These are phyloP conservation scores for Ceratobasidium sp. DNA, from an alignment of 1,284 basidiomycete genomes.

Conservation along the genomic window DNA sequence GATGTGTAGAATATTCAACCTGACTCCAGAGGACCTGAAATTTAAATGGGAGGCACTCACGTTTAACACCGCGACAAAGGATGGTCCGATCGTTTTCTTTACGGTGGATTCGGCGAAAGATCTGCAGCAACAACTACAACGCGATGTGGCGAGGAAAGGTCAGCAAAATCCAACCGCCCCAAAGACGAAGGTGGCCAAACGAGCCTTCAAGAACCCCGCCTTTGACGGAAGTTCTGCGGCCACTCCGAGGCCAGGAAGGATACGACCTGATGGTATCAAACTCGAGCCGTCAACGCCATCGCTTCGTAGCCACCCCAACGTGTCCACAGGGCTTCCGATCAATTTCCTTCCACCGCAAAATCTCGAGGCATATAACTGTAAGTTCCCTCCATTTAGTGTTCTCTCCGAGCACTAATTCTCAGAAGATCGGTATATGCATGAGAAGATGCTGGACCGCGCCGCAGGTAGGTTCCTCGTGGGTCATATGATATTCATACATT, in stretches of 20 bases:
- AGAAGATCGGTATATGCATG: slow-evolving; percentile 92
- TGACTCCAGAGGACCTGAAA: slow-evolving; percentile 69
- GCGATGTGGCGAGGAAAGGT: slow-evolving; percentile 62
- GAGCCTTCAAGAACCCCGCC: slow-evolving; percentile 3
- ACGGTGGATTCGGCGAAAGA: slow-evolving; percentile 59
- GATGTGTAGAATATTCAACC: slow-evolving; percentile 74
- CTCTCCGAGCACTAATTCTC: slow-evolving; percentile 22
- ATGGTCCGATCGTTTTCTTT: slow-evolving; percentile 50
- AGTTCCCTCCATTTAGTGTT: not conserved
- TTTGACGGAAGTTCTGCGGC: slow-evolving; percentile 1
- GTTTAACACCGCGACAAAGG: slow-evolving; percentile 62
- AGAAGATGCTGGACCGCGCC: slow-evolving; percentile 85
- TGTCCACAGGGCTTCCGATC: slow-evolving; percentile 63
- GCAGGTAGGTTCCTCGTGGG: slow-evolving; percentile 67
- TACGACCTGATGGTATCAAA: slow-evolving; percentile 11
- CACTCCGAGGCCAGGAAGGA: not conserved
- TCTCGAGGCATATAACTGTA: slow-evolving; percentile 64
- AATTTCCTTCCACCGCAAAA: slow-evolving; percentile 62
- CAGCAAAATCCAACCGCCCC: slow-evolving; percentile 30
- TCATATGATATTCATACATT: not conserved
- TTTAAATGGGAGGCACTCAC: slow-evolving; percentile 78
- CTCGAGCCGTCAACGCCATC: slow-evolving; percentile 5
- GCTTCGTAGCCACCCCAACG: slow-evolving; percentile 56
- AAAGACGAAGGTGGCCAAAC: slow-evolving; percentile 40
- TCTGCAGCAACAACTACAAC: slow-evolving; percentile 69